phyloP scores from a whole-genome alignment of 495 filamentous ascomycete species.

The Zalerion maritima region DNA sequence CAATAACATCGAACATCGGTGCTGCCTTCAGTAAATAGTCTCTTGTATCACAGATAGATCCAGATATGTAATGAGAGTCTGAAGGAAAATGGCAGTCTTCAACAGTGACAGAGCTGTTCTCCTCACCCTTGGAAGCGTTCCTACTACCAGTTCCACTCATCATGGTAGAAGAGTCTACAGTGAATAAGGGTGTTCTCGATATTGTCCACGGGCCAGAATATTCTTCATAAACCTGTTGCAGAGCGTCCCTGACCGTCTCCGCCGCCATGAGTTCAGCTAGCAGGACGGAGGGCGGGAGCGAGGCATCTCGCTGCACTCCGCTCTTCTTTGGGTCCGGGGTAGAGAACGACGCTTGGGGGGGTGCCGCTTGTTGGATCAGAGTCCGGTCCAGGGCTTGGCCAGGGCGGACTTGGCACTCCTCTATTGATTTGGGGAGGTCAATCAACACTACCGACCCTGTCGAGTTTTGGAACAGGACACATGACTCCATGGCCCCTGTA shows the following conservation, averaged over 20 bases:
- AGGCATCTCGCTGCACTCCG: conserved; percentile 1
- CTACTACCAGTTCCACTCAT: conserved; percentile 11
- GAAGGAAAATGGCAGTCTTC: conserved; percentile 13
- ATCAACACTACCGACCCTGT: conserved; percentile 21
- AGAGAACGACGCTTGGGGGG: conserved; percentile 23
- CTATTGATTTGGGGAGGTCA: conserved; percentile 31
- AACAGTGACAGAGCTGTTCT: not conserved
- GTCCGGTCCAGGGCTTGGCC: conserved; percentile 10
- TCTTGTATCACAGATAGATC: conserved; percentile 22
- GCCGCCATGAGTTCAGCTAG: conserved; percentile 31
- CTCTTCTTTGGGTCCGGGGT: conserved; percentile 29
- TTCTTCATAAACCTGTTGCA: conserved; percentile 16
- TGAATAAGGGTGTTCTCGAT: not conserved
- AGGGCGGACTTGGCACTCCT: conserved; percentile 28
- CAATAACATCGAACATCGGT: conserved; percentile 56
- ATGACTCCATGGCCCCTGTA: conserved; percentile 7
- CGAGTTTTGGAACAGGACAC: conserved; percentile 25
- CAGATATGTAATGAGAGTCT: conserved; percentile 21
- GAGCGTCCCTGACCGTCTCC: conserved; percentile 24
- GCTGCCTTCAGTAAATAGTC: conserved; percentile 16
- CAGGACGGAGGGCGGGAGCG: conserved; percentile 17
- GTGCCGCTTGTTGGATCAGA: conserved; percentile 22
- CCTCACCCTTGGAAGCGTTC: conserved; percentile 1
- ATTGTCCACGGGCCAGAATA: conserved; percentile 27
- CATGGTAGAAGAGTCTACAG: not conserved